Evolutionary conservation across 202 grass and related monocot genomes (phyloP), one percentile per base, ranked within the genome.

Genomic region (Alloteropsis angusta): DNA sequence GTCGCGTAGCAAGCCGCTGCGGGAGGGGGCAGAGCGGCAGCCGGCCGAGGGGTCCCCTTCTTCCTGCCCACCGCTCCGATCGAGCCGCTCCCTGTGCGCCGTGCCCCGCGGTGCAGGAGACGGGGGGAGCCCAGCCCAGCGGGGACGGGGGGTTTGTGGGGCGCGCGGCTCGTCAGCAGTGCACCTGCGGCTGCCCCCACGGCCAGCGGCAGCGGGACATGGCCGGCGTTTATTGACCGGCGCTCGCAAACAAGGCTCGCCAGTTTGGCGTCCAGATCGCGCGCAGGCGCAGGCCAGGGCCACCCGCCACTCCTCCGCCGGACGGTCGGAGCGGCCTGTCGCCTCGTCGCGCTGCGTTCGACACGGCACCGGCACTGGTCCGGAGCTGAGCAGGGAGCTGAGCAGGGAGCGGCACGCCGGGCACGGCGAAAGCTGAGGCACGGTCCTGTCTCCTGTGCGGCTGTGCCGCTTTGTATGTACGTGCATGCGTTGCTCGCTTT

Each of bases 171-270:
- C 68, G 15, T 71, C 44, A 53, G 49, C 49, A 54, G 70, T 45
- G 76, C 81, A 85, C 70, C 61, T 88, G 72, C 45, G 28, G 55
- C 39, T 80, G 84, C 76, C 59, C 84, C 88, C 76, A 74, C 25
- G 16, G 60, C 23, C 75, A 37, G 87, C 77, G 39, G 87, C 78
- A 76, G 22, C 74, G 36, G 34, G 80, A 58, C 60, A 87, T 74
- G 85, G 85, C 39, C 64, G 85, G 43, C 38, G 57, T 56, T 72
- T 53, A 82, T 41, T 65, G 72, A 76, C 72, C 64, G n/a, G 64
- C 28, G 64, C 74, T 65, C 42, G 57, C 57, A 30, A 72, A 42
- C 58, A 30, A 73, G 12, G 22, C 10, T 71, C 12, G 85, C 53
- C 61, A 68, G 68, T 85, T 80, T 85, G 83, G 39, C 41, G 22